Evolutionary conservation across 176 grass and related monocot genomes (phyloP).

Genomic region (Ensete glaucum): DNA sequence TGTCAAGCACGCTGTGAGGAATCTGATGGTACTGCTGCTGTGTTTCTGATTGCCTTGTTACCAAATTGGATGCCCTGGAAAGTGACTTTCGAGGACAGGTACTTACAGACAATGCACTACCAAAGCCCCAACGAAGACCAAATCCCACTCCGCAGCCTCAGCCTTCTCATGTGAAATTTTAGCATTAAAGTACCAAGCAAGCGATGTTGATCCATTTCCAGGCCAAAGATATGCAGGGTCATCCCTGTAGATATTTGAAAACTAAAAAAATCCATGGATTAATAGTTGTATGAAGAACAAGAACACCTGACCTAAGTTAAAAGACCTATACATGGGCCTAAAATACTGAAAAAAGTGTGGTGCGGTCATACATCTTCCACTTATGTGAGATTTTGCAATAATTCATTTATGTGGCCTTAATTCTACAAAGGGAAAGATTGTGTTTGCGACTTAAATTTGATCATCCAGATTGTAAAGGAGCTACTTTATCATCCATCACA

Average conservation of each 20-base stretch:
- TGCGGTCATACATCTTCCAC: too few species aligned
- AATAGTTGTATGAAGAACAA: background rate
- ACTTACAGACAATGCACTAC: slow-evolving; percentile 81
- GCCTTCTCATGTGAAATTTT: slow-evolving; percentile 24
- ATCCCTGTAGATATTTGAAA: slow-evolving; percentile 49
- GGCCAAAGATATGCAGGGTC: slow-evolving; percentile 68
- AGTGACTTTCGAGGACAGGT: slow-evolving; percentile 70
- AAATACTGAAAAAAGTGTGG: background rate
- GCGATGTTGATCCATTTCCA: slow-evolving; percentile 55
- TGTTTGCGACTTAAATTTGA: too few species aligned
- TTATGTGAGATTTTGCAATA: too few species aligned
- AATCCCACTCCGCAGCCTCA: slow-evolving; percentile 73
- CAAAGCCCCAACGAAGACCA: slow-evolving; percentile 88
- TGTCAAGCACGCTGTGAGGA: slow-evolving; percentile 29
- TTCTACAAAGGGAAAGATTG: too few species aligned
- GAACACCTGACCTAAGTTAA: background rate
- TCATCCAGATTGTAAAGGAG: too few species aligned
- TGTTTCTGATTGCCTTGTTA: slow-evolving; percentile 39
- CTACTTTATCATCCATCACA: too few species aligned
- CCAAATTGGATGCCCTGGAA: slow-evolving; percentile 81
- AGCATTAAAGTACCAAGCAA: background rate
- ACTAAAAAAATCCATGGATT: slow-evolving; percentile 18
- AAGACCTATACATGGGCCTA: background rate
- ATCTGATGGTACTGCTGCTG: slow-evolving; percentile 15
- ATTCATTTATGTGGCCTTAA: too few species aligned